phyloP scores from a whole-genome alignment of 108 stramenopile species.

The Tribonema minus region DNA sequence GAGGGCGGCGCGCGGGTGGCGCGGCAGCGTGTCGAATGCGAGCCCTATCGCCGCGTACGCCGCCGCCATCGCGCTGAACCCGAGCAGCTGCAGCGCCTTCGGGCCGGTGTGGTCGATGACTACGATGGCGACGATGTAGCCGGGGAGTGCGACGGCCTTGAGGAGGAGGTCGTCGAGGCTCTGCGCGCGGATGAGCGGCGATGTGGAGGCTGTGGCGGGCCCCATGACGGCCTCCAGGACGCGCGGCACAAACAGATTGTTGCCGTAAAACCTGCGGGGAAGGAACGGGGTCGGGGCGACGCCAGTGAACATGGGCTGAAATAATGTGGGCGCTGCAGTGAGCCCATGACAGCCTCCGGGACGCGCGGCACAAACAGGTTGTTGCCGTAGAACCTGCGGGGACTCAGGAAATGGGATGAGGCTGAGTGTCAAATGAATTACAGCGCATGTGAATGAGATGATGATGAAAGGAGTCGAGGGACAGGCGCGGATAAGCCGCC shows the following conservation, averaged over 20 bases:
- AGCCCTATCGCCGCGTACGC: conserved; percentile 17
- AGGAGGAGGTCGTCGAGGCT: conserved; percentile 47
- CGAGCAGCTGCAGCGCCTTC: conserved; percentile 3
- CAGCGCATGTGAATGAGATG: no score
- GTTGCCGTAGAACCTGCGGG: conserved; percentile 61
- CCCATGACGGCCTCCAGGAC: conserved; percentile 33
- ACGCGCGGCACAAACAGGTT: conserved; percentile 16
- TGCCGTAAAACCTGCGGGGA: conserved; percentile 61
- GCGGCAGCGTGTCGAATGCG: not conserved
- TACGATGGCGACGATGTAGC: conserved; percentile 55
- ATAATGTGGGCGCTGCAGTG: no score
- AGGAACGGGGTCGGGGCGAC: no score
- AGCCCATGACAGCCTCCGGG: conserved; percentile 24
- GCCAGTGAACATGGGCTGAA: no score
- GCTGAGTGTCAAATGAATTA: no score
- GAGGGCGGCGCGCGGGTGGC: not conserved
- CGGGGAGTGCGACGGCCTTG: conserved; percentile 47
- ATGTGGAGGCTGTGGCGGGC: not conserved
- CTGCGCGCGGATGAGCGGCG: conserved; percentile 7
- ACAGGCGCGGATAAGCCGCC: no score
- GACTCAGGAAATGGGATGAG: no score
- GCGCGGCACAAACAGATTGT: conserved; percentile 17
- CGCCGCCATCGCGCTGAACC: conserved; percentile 20
- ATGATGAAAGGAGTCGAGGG: no score
- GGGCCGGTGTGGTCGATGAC: conserved; percentile 50